A percentile compares a stretch with the other conserved stretches of the same genome.
phyloP scores from a whole-genome alignment of 345 rosid genomes.

The Dipteronia sinensis region DNA sequence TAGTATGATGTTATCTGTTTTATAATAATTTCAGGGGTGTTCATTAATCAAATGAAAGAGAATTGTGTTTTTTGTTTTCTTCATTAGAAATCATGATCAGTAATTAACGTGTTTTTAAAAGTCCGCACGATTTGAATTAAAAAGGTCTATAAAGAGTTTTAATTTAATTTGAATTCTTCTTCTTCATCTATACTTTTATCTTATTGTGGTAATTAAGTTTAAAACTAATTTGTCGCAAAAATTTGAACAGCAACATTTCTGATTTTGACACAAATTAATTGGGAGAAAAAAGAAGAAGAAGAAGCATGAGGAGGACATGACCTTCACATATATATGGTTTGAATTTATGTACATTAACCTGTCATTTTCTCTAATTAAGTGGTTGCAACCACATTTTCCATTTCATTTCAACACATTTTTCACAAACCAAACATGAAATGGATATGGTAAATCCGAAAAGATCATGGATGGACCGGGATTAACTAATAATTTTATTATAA shows the following conservation, averaged over 20 bases:
- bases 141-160: no score
- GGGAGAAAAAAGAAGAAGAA: background rate
- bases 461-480: background rate
- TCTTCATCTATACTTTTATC: no score
- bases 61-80: no score
- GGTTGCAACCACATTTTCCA: background rate
- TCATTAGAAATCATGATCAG: no score
- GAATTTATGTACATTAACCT: background rate
- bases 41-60: no score
- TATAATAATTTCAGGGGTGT: no score
- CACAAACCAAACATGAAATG: constrained; percentile 1
- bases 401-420: constrained; percentile 4
- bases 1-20: no score
- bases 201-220: no score
- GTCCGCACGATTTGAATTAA: no score
- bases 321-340: background rate
- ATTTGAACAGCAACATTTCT: constrained; percentile 21
- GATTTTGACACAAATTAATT: constrained; percentile 9
- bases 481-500: no score
- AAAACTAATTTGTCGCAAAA: background rate
- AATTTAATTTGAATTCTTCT: no score
- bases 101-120: no score
- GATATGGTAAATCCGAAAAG: background rate
- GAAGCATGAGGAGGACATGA: background rate
- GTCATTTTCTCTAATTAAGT: constrained; percentile 1